These are phyloP conservation scores for Penicillium maclennaniae DNA, from an alignment of 495 filamentous ascomycete genomes.

Conservation along the genomic window DNA sequence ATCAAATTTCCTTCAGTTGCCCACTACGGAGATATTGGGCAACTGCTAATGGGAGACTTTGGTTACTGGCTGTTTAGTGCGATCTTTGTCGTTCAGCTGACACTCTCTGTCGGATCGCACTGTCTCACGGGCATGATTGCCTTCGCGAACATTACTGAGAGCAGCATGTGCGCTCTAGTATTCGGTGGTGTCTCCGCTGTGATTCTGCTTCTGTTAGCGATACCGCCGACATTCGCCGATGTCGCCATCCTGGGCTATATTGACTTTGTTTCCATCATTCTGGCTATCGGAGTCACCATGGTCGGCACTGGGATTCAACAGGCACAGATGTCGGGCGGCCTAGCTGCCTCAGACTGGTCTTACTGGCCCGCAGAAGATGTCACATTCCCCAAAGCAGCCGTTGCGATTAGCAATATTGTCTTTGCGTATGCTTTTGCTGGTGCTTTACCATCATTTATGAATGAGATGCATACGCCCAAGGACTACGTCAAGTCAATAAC, in stretches of 20 bases:
- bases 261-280: constrained; percentile 61
- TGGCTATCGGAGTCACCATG: constrained; percentile 66
- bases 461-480: constrained; percentile 65
- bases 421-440: constrained; percentile 62
- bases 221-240: constrained; percentile 52
- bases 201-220: constrained; percentile 55
- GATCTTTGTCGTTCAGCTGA: constrained; percentile 56
- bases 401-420: constrained; percentile 64
- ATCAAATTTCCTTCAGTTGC: constrained; percentile 57
- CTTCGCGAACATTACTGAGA: constrained; percentile 55
- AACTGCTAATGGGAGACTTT: constrained; percentile 53
- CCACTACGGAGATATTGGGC: constrained; percentile 62
- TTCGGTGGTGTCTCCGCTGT: constrained; percentile 59
- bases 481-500: constrained; percentile 61
- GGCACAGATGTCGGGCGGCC: constrained; percentile 11
- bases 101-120: constrained; percentile 67
- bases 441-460: constrained; percentile 65
- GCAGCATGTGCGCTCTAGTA: constrained; percentile 57
- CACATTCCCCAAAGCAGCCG: constrained; percentile 38
- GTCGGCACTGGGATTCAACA: constrained; percentile 54
- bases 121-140: constrained; percentile 67
- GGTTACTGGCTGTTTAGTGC: constrained; percentile 57
- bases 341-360: constrained; percentile 32
- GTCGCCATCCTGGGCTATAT: constrained; percentile 58
- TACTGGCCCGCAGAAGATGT: constrained; percentile 26